Conservation (phyloP, 2,329 filamentous ascomycete species). For the Zalaria sp. region DNA sequence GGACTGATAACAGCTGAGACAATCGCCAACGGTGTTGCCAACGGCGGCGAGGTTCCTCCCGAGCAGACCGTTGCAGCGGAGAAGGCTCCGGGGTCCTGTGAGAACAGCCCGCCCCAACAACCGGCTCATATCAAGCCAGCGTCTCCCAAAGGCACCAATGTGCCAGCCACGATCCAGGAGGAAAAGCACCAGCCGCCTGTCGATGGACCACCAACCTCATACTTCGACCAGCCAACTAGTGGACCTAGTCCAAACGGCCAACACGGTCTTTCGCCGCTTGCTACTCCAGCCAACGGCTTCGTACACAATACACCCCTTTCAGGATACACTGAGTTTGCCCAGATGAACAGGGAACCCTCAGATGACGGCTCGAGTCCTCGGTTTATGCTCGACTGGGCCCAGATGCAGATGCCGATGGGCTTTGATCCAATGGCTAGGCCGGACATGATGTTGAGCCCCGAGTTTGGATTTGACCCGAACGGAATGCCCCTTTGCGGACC, state of each 20-base stretch:
- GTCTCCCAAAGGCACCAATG: constrained; percentile 11
- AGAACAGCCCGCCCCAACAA: constrained; percentile 18
- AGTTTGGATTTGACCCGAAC: constrained; percentile 30
- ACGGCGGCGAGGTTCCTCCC: constrained; percentile 6
- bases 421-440: constrained; percentile 29
- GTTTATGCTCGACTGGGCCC: constrained; percentile 35
- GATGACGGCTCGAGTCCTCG: constrained; percentile 27
- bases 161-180: constrained; percentile 11
- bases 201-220: constrained; percentile 23
- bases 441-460: constrained; percentile 29
- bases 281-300: constrained; percentile 24
- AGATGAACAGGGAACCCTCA: constrained; percentile 23
- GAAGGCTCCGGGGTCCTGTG: constrained; percentile 6
- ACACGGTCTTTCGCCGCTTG: constrained; percentile 21
- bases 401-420: constrained; percentile 29
- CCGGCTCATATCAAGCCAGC: constrained; percentile 18
- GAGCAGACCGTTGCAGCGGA: constrained; percentile 9
- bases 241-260: constrained; percentile 12
- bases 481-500: constrained; percentile 20
- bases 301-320: constrained; percentile 30
- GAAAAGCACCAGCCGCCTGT: constrained; percentile 14
- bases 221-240: constrained; percentile 26
- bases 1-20: constrained; percentile 12
- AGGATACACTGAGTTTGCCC: constrained; percentile 30
- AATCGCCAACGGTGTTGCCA: constrained; percentile 8